Evolutionary conservation across 164 flowering plant genomes (phyloP).

Genomic region (Echeveria elegans): DNA sequence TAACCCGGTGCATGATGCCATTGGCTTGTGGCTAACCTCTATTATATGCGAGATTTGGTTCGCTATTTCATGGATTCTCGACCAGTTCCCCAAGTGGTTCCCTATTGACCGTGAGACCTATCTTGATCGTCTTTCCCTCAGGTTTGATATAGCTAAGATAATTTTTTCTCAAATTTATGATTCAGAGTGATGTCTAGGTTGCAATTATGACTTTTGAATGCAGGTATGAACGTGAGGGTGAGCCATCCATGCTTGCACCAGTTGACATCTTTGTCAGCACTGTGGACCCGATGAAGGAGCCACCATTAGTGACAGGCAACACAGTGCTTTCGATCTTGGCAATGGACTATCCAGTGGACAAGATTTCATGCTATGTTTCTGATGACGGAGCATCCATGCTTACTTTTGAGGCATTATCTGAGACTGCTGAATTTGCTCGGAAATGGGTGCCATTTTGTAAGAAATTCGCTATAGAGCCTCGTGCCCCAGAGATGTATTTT

Average conservation of each 20-base stretch:
- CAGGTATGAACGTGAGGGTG: conserved; percentile 92
- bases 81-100: conserved; percentile 98
- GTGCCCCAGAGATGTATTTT: conserved; percentile 95
- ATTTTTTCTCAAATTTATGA: background rate
- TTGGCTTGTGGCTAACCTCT: conserved; percentile 93
- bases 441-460: conserved; percentile 98
- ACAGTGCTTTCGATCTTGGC: conserved; percentile 86
- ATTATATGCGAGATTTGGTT: conserved; percentile 94
- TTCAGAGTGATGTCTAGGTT: background rate
- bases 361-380: conserved; percentile 90
- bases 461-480: conserved; percentile 80
- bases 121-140: conserved; percentile 90
- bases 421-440: conserved; percentile 87
- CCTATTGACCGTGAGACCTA: conserved; percentile 97
- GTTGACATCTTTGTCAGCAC: conserved; percentile 90
- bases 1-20: conserved; percentile 84
- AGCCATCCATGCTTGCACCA: conserved; percentile 73
- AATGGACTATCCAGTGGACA: conserved; percentile 90
- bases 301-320: conserved; percentile 87
- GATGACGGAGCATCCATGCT: conserved; percentile 98
- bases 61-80: conserved; percentile 93
- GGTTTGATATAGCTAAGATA: conserved; percentile 27
- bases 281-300: conserved; percentile 95
- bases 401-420: conserved; percentile 80
- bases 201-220: conserved; percentile 1